A percentile compares a stretch with the other conserved stretches of the same genome.
phyloP scores from a whole-genome alignment of 2,329 filamentous ascomycete genomes.

The Byssochlamys sp. region DNA sequence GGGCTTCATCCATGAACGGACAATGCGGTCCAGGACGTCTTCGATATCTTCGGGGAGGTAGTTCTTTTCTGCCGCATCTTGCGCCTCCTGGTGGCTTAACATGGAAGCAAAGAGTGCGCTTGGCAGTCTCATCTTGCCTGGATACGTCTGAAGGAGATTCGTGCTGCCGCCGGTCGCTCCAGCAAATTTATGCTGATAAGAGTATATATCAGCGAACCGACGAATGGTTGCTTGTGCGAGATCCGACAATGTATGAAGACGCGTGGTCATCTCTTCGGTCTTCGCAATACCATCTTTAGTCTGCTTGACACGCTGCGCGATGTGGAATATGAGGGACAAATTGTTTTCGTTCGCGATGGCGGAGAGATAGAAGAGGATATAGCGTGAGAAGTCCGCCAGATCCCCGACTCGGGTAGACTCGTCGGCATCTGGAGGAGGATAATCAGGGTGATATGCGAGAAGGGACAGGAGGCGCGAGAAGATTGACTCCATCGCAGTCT shows the following conservation, averaged over 20 bases:
- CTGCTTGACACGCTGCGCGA: constrained; percentile 87
- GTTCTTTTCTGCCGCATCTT: constrained; percentile 75
- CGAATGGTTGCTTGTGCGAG: constrained; percentile 72
- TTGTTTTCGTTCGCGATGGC: constrained; percentile 79
- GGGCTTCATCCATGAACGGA: constrained; percentile 58
- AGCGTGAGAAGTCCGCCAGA: constrained; percentile 71
- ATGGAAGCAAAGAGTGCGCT: constrained; percentile 67
- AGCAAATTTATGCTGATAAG: constrained; percentile 51
- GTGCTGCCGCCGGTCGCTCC: constrained; percentile 25
- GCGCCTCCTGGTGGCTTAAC: constrained; percentile 65
- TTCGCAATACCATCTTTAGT: constrained; percentile 67
- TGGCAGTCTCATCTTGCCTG: constrained; percentile 71
- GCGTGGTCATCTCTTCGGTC: constrained; percentile 35
- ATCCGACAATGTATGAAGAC: constrained; percentile 77
- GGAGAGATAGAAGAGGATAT: constrained; percentile 80
- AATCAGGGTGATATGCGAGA: constrained; percentile 89
- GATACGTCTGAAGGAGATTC: constrained; percentile 65
- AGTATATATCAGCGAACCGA: constrained; percentile 74
- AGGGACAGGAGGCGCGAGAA: constrained; percentile 78
- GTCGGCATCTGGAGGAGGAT: constrained; percentile 36
- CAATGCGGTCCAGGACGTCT: constrained; percentile 65
- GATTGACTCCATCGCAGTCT: constrained; percentile 64
- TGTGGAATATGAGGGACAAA: constrained; percentile 77
- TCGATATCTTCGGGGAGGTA: constrained; percentile 70
- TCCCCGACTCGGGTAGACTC: constrained; percentile 44